Evolutionary conservation across 345 rosid genomes (phyloP).

Genomic region (Zanthoxylum bungeanum): DNA sequence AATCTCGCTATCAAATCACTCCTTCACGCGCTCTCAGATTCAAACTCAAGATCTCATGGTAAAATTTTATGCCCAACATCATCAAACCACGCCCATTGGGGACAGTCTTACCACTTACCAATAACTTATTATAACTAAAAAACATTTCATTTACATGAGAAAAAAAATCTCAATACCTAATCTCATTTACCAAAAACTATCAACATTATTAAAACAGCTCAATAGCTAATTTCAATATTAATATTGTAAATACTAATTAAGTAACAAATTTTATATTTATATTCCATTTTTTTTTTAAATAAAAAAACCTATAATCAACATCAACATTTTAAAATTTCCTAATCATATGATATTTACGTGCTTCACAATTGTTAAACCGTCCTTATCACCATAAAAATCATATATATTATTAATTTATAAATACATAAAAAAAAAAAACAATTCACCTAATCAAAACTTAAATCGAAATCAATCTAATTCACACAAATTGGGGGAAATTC

Average conservation of each 20-base stretch:
- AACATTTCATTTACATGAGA: not conserved
- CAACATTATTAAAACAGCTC: not conserved
- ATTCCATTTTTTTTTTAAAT: not conserved
- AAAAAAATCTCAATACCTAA: not conserved
- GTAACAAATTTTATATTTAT: not conserved
- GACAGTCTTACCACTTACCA: too few relatives aligned
- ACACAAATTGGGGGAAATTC: not conserved
- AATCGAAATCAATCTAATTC: not conserved
- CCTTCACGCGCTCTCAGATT: too few relatives aligned
- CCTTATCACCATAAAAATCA: not conserved
- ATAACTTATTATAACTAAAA: too few relatives aligned
- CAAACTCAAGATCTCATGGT: too few relatives aligned
- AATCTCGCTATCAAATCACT: too few relatives aligned
- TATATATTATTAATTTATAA: not conserved
- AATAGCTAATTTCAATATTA: not conserved
- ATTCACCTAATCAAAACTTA: not conserved
- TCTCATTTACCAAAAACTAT: not conserved
- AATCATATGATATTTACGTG: not conserved
- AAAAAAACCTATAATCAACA: not conserved
- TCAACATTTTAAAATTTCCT: not conserved
- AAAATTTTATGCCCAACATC: too few relatives aligned
- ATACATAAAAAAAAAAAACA: too few relatives aligned
- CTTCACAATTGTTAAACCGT: not conserved
- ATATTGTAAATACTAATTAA: not conserved
- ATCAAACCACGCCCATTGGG: too few relatives aligned